A percentile compares a stretch with the other conserved stretches of the same genome.
Evolutionary conservation across 2,329 filamentous ascomycete species (phyloP).

Genomic region (Camillea tinctor): DNA sequence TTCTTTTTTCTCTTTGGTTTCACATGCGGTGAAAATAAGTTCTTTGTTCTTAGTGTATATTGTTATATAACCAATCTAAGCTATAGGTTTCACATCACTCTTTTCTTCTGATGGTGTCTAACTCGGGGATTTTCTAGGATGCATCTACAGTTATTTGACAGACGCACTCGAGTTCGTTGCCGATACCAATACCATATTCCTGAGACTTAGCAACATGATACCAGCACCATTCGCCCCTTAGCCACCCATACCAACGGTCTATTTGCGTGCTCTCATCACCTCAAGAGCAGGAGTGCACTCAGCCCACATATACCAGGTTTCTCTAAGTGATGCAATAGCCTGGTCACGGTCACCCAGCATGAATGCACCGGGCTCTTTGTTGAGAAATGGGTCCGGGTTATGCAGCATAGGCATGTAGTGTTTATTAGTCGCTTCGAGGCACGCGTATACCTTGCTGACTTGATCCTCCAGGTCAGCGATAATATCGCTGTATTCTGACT

Average conservation of each 20-base stretch:
- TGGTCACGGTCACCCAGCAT: conserved; percentile 10
- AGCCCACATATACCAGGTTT: conserved; percentile 22
- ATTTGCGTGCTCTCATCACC: conserved; percentile 40
- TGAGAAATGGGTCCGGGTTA: conserved; percentile 13
- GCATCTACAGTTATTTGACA: too few species aligned
- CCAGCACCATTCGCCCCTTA: too few species aligned
- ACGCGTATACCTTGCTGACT: conserved; percentile 4
- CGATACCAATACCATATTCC: too few species aligned
- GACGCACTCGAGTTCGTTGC: too few species aligned
- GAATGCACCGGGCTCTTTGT: conserved; percentile 5
- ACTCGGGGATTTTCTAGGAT: too few species aligned
- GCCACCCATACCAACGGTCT: not conserved
- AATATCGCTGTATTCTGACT: conserved; percentile 9
- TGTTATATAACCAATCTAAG: too few species aligned
- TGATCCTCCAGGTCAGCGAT: conserved; percentile 9
- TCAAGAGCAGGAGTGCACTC: conserved; percentile 14
- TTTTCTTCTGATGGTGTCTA: too few species aligned
- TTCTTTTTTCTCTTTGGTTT: too few species aligned
- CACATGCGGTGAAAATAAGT: too few species aligned
- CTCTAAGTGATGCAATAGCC: conserved; percentile 13
- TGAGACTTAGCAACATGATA: too few species aligned
- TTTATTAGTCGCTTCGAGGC: conserved; percentile 11
- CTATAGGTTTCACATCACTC: too few species aligned
- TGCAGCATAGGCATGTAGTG: conserved; percentile 20
- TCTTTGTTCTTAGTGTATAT: too few species aligned